Evolutionary conservation across 176 grass and related monocot species (phyloP).

Genomic region (Cenchrus purpureus): DNA sequence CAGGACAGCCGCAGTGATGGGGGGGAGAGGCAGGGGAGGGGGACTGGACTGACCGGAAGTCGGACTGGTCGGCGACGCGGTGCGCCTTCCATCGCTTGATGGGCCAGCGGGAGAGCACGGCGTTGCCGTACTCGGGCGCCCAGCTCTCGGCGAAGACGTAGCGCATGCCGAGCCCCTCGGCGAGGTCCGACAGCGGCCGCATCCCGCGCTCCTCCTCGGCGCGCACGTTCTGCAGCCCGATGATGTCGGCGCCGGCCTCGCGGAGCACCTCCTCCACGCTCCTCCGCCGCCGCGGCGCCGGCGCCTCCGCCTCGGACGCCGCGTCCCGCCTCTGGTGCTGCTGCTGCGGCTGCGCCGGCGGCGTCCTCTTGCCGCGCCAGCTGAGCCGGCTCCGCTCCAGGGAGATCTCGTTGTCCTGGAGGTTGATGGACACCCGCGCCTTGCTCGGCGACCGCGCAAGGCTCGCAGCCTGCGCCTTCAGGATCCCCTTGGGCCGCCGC

Average conservation of each 20-base stretch:
- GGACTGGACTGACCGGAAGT: slow-evolving; percentile 62
- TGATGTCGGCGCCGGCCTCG: slow-evolving; percentile 82
- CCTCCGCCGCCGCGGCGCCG: slow-evolving; percentile 48
- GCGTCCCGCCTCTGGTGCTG: neutral
- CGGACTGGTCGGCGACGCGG: slow-evolving; percentile 76
- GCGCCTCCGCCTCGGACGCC: neutral
- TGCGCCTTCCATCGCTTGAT: slow-evolving; percentile 85
- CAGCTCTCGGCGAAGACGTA: slow-evolving; percentile 99
- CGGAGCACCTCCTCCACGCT: slow-evolving; percentile 89
- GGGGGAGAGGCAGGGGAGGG: neutral
- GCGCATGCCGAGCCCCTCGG: slow-evolving; percentile 83
- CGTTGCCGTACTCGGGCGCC: slow-evolving; percentile 96
- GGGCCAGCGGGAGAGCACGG: slow-evolving; percentile 91
- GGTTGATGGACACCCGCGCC: slow-evolving; percentile 88
- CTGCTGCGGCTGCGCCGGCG: neutral
- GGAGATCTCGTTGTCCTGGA: slow-evolving; percentile 97
- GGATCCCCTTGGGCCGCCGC: slow-evolving; percentile 77
- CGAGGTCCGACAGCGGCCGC: slow-evolving; percentile 85
- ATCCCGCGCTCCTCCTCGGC: slow-evolving; percentile 90
- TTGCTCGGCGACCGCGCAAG: slow-evolving; percentile 59
- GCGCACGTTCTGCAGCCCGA: slow-evolving; percentile 93
- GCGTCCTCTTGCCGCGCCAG: neutral
- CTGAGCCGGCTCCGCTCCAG: slow-evolving; percentile 52
- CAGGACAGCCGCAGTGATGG: neutral
- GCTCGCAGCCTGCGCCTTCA: slow-evolving; percentile 73